Evolutionary conservation across 805 yeast genomes (phyloP).

Genomic region (Cyberlindnera sargentensis): DNA sequence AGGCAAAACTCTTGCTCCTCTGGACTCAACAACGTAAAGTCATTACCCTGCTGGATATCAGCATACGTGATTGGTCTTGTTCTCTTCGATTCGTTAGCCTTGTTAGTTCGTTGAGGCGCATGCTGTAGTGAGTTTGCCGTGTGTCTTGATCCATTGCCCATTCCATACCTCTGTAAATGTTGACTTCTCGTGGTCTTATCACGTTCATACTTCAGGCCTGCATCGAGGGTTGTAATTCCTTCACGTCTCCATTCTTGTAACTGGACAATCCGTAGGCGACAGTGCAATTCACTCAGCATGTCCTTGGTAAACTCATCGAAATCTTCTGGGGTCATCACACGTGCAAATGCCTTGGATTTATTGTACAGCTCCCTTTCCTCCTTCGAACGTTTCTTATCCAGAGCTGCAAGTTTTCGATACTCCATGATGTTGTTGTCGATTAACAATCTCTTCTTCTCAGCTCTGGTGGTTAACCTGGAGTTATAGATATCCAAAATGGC

Average conservation of each 20-base stretch:
- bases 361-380: conserved; percentile 83
- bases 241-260: conserved; percentile 89
- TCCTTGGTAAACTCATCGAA: conserved; percentile 70
- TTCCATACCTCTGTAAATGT: conserved; percentile 48
- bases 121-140: conserved; percentile 26
- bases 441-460: conserved; percentile 82
- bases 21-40: conserved; percentile 72
- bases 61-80: conserved; percentile 42
- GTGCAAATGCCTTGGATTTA: conserved; percentile 71
- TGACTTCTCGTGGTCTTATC: conserved; percentile 69
- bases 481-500: conserved; percentile 85
- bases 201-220: conserved; percentile 79
- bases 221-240: conserved; percentile 80
- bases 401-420: conserved; percentile 71
- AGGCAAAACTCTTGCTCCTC: conserved; percentile 87
- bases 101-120: conserved; percentile 17
- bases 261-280: conserved; percentile 77
- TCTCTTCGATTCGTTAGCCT: conserved; percentile 21
- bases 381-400: conserved; percentile 79
- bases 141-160: conserved; percentile 27
- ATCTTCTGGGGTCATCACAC: conserved; percentile 75
- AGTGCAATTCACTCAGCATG: conserved; percentile 67
- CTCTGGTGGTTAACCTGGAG: conserved; percentile 81
- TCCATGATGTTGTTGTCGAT: conserved; percentile 75
- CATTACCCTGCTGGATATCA: conserved; percentile 74